phyloP scores from a whole-genome alignment of 2,329 filamentous ascomycete species.

The Davidsoniella eucalypti region DNA sequence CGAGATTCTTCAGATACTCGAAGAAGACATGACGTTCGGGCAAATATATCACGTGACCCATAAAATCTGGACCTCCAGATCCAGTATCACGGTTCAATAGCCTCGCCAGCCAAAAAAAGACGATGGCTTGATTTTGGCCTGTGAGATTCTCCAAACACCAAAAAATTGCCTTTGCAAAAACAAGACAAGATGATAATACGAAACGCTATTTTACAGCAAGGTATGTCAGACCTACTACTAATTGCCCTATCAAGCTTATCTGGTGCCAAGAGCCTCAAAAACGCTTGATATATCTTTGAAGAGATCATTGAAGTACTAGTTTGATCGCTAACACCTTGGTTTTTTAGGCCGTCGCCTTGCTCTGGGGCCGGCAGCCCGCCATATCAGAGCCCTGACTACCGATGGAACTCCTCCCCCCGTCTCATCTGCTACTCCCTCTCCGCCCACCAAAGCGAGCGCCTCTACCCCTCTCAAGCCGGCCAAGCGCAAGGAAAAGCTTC shows the following conservation, averaged over 20 bases:
- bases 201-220: slow-evolving; percentile 36
- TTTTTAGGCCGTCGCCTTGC: slow-evolving; percentile 5
- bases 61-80: slow-evolving; percentile 4
- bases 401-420: not conserved
- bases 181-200: slow-evolving; percentile 34
- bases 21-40: not conserved
- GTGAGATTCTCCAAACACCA: not conserved
- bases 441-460: not conserved
- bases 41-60: slow-evolving; percentile 9
- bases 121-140: not conserved
- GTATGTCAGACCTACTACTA: slow-evolving; percentile 21
- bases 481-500: not conserved
- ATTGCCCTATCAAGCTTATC: too few relatives aligned
- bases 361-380: slow-evolving; percentile 1
- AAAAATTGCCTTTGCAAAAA: too few relatives aligned
- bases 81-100: slow-evolving; percentile 15
- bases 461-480: not conserved
- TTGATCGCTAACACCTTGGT: not conserved
- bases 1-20: too few relatives aligned
- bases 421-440: not conserved
- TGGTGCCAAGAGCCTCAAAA: not conserved
- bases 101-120: slow-evolving; percentile 5
- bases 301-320: not conserved
- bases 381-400: slow-evolving; percentile 6
- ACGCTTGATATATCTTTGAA: not conserved